phyloP scores from a whole-genome alignment of 495 filamentous ascomycete species.

The Sordaria brevicollis region DNA sequence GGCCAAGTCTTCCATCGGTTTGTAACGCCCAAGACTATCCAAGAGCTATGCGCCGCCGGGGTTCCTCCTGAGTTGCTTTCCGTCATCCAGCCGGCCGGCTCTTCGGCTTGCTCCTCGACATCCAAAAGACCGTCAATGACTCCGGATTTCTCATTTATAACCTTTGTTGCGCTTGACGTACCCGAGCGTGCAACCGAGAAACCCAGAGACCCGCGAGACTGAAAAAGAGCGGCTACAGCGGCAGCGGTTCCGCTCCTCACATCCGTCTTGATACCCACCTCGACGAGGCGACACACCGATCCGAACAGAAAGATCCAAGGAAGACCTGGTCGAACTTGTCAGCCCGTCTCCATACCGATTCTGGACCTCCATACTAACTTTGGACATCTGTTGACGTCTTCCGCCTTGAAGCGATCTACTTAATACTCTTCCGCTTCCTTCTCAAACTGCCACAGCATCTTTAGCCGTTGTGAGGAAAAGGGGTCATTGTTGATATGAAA shows the following conservation, averaged over 20 bases:
- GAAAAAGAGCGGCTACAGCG: not conserved
- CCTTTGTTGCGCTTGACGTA: not conserved
- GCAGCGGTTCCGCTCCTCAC: not conserved
- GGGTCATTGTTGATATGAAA: constrained; percentile 9
- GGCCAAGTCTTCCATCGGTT: not conserved
- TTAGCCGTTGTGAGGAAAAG: not conserved
- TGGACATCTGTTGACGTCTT: not conserved
- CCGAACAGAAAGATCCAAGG: not conserved
- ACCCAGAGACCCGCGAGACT: not conserved
- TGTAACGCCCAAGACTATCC: not conserved
- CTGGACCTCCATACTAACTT: not conserved
- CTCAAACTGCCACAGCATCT: not conserved
- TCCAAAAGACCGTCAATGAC: not conserved
- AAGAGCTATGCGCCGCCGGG: not conserved
- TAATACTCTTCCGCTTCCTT: not conserved
- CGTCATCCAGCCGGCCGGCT: not conserved
- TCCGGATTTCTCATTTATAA: not conserved
- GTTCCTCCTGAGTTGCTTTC: not conserved
- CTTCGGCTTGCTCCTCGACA: not conserved
- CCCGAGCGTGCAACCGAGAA: not conserved
- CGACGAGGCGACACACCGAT: not conserved
- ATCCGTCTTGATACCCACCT: not conserved
- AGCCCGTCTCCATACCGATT: not conserved
- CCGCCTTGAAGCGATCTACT: not conserved
- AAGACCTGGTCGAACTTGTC: not conserved